Conservation (phyloP, 2,329 filamentous ascomycete species). For the Botrytis medusae region DNA sequence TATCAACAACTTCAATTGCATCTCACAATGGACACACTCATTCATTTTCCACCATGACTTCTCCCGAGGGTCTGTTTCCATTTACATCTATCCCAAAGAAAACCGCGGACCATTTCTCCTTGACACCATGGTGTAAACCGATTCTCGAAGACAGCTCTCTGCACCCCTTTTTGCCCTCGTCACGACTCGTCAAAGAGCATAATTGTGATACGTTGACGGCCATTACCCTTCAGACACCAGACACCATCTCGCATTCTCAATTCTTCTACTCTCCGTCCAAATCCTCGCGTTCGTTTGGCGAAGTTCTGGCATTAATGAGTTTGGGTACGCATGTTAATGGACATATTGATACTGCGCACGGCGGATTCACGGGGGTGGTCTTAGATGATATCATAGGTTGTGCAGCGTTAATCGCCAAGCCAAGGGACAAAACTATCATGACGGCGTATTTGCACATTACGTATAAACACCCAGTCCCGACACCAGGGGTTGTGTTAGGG, state of each 20-base stretch:
- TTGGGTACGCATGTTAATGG: constrained; percentile 56
- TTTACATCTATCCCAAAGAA: constrained; percentile 14
- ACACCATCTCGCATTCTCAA: constrained; percentile 32
- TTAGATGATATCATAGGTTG: constrained; percentile 55
- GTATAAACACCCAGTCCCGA: constrained; percentile 54
- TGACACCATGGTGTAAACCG: constrained; percentile 26
- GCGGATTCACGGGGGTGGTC: constrained; percentile 57
- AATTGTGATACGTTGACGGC: constrained; percentile 28
- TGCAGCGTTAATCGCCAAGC: constrained; percentile 22
- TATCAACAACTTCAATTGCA: constrained; percentile 3
- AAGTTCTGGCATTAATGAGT: constrained; percentile 29
- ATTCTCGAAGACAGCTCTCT: constrained; percentile 30
- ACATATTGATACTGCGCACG: constrained; percentile 55
- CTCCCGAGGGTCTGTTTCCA: background rate
- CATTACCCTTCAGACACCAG: constrained; percentile 6
- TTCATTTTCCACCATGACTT: constrained; percentile 1
- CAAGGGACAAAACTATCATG: constrained; percentile 31
- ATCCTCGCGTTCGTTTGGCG: constrained; percentile 13
- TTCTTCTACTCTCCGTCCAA: constrained; percentile 25
- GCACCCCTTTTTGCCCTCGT: constrained; percentile 25
- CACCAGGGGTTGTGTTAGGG: constrained; percentile 50
- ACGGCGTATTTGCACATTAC: constrained; percentile 57
- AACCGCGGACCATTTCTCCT: constrained; percentile 27
- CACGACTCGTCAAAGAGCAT: constrained; percentile 9
- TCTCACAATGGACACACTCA: background rate